Conservation (phyloP, 2,329 filamentous ascomycete genomes). For the Fusarium sambucinum region DNA sequence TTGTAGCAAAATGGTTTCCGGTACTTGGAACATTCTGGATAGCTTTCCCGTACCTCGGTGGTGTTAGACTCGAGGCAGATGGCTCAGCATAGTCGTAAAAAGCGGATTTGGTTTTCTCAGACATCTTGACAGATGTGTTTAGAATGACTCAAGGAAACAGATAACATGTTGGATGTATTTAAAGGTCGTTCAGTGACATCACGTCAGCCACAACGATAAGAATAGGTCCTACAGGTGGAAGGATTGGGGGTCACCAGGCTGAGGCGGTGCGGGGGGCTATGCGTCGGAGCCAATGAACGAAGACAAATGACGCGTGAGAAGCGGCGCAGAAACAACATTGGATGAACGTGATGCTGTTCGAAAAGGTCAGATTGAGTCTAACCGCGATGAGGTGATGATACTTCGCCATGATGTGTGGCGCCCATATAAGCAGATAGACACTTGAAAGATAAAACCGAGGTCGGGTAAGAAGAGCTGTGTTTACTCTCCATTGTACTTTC, state of each 20-base stretch:
- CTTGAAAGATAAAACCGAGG: background rate
- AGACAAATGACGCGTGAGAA: background rate
- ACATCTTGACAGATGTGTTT: background rate
- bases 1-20: slow-evolving; percentile 3
- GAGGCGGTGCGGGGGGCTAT: slow-evolving; percentile 15
- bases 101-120: background rate
- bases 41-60: slow-evolving; percentile 5
- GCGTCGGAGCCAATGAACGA: background rate
- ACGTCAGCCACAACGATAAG: slow-evolving; percentile 18
- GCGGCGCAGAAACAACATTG: background rate
- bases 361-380: background rate
- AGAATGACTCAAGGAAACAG: accelerated
- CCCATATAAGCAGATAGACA: background rate
- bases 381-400: background rate
- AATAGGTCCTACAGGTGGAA: background rate
- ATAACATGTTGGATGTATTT: background rate
- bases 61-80: background rate
- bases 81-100: background rate
- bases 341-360: background rate
- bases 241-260: background rate
- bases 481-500: too few relatives aligned
- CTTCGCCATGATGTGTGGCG: too few relatives aligned
- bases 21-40: background rate
- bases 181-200: background rate
- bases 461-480: background rate